Conservation (phyloP, 192 early-diverging fungal genomes). For the Backusella sp. region DNA sequence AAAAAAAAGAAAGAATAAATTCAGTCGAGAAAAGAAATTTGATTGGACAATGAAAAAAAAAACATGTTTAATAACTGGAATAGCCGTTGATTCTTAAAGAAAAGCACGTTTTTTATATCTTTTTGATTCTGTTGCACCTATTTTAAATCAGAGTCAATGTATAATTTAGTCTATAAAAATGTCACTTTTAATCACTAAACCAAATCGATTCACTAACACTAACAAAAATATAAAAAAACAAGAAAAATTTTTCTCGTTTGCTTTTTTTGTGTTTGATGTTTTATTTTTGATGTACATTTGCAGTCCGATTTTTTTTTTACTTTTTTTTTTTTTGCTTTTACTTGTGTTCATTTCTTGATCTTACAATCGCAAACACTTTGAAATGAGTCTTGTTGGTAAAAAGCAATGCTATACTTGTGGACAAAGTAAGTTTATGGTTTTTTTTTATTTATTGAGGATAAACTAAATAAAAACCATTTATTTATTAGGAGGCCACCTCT, state of each 20-base stretch:
- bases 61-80: background rate
- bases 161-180: background rate
- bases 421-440: constrained; percentile 25
- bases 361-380: background rate
- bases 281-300: too few species aligned
- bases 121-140: background rate
- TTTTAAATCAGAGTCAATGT: background rate
- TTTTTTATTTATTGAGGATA: background rate
- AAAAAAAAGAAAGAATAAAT: background rate
- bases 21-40: background rate
- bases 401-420: constrained; percentile 31
- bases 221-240: background rate
- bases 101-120: constrained; percentile 5
- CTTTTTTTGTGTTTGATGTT: background rate
- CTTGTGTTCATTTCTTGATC: background rate
- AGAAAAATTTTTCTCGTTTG: background rate
- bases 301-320: background rate
- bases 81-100: background rate
- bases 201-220: background rate
- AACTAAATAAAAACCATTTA: background rate
- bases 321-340: background rate
- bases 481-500: constrained; percentile 46
- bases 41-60: background rate
- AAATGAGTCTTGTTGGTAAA: background rate
- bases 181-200: background rate